Percentiles rank a stretch among this genome's conserved stretches.
Evolutionary conservation across 345 rosid genomes (phyloP).

Genomic region (Alliaria petiolata): DNA sequence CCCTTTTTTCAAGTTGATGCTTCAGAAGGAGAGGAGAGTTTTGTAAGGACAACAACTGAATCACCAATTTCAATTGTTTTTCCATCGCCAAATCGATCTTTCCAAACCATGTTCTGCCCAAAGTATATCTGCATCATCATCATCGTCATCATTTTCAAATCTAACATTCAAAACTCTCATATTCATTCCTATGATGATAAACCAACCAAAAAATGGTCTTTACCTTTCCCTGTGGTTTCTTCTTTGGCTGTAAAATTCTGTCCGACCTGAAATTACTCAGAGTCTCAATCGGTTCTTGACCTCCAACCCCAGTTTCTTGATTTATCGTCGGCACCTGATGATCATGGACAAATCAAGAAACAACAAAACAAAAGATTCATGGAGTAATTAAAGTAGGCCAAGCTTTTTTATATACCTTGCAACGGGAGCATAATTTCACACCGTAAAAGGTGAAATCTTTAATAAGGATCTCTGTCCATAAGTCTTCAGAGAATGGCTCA

Average conservation of each 20-base stretch:
- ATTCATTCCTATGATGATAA: slow-evolving; percentile 4
- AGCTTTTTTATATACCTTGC: slow-evolving; percentile 52
- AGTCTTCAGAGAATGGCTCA: slow-evolving; percentile 81
- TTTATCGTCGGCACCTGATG: slow-evolving; percentile 71
- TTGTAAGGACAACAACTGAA: too few species aligned
- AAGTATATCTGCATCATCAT: too few species aligned
- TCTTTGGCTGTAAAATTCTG: slow-evolving; percentile 57
- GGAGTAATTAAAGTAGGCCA: not conserved
- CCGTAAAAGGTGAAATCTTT: slow-evolving; percentile 50
- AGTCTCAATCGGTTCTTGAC: slow-evolving; percentile 66
- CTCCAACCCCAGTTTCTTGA: slow-evolving; percentile 60
- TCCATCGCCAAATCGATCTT: too few species aligned
- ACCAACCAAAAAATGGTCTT: not conserved
- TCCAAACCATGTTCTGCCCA: too few species aligned
- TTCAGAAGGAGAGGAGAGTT: too few species aligned
- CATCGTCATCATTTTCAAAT: not conserved
- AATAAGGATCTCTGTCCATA: slow-evolving; percentile 70
- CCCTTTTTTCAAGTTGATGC: too few species aligned
- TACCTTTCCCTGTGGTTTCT: slow-evolving; percentile 69
- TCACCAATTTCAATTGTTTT: too few species aligned
- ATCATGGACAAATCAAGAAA: not conserved
- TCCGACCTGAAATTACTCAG: slow-evolving; percentile 58
- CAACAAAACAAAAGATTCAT: not conserved
- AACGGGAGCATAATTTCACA: slow-evolving; percentile 75
- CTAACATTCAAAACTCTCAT: not conserved